Conservation (phyloP, 2,329 filamentous ascomycete species). For the Neoscytalidium dimidiatum region DNA sequence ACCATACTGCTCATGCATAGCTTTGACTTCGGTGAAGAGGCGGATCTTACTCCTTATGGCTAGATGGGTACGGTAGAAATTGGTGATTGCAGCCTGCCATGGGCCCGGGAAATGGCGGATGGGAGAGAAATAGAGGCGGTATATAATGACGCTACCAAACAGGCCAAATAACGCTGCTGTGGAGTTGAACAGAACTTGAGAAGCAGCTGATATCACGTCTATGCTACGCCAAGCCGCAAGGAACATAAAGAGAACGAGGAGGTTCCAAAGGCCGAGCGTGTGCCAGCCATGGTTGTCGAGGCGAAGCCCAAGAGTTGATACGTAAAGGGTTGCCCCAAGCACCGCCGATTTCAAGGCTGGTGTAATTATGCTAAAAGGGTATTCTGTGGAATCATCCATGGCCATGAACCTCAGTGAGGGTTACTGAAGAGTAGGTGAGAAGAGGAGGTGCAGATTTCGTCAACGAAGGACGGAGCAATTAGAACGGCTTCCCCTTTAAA, state of each 20-base stretch:
- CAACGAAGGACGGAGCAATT: too few relatives aligned
- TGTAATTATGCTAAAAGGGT: background rate
- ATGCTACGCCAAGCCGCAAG: background rate
- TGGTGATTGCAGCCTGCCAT: constrained; percentile 1
- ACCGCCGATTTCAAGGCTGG: background rate
- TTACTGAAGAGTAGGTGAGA: too few relatives aligned
- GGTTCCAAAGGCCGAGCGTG: background rate
- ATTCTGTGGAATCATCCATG: background rate
- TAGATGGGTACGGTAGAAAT: background rate
- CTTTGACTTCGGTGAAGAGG: constrained; percentile 7
- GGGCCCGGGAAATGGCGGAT: constrained; percentile 28
- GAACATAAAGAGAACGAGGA: background rate
- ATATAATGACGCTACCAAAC: constrained; percentile 37
- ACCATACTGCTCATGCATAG: constrained; percentile 8
- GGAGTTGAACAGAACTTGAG: background rate
- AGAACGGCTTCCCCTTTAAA: too few relatives aligned
- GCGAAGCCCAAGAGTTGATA: background rate
- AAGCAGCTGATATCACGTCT: background rate
- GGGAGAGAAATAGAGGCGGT: constrained; percentile 44
- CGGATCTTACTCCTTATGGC: constrained; percentile 8
- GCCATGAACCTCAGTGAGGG: background rate
- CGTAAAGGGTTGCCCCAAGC: background rate
- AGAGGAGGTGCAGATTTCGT: too few relatives aligned
- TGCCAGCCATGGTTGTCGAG: constrained; percentile 4
- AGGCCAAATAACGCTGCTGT: constrained; percentile 20